A percentile compares a stretch with the other conserved stretches of the same genome.
These are phyloP conservation scores for Lachancea waltii DNA, from an alignment of 805 yeast species.

Conservation along the genomic window DNA sequence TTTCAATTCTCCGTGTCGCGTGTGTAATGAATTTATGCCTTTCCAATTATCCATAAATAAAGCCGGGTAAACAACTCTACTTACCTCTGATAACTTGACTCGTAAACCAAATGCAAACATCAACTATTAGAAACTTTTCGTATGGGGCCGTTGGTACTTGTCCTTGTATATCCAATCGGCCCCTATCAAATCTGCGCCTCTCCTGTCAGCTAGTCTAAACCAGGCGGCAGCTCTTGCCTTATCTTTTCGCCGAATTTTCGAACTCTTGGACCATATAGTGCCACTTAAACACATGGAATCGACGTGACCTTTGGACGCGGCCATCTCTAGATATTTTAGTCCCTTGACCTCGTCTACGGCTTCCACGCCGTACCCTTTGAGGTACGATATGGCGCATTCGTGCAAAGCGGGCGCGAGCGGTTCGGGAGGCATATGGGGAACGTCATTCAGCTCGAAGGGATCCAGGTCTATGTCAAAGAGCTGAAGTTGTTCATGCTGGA, in stretches of 20 bases:
- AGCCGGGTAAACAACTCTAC: not conserved
- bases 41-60: not conserved
- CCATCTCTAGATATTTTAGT: slow-evolving; percentile 50
- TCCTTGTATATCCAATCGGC: slow-evolving; percentile 72
- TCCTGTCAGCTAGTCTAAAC: slow-evolving; percentile 56
- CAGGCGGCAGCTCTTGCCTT: slow-evolving; percentile 59
- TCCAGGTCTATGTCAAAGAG: slow-evolving; percentile 24
- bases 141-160: slow-evolving; percentile 38
- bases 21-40: not conserved
- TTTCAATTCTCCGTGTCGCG: not conserved
- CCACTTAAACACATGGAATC: slow-evolving; percentile 70
- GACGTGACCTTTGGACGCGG: slow-evolving; percentile 60
- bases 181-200: slow-evolving; percentile 57
- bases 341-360: slow-evolving; percentile 49
- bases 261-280: slow-evolving; percentile 53
- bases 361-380: slow-evolving; percentile 49
- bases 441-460: slow-evolving; percentile 32
- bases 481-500: slow-evolving; percentile 25
- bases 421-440: slow-evolving; percentile 37
- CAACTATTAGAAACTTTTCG: slow-evolving; percentile 5
- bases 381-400: slow-evolving; percentile 53
- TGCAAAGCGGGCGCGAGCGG: slow-evolving; percentile 46
- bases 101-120: not conserved
- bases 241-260: slow-evolving; percentile 49
- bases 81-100: not conserved